Evolutionary conservation across 106 monocot genomes (phyloP), one percentile per base, ranked within the genome.

Genomic region (Narthecium ossifragum): DNA sequence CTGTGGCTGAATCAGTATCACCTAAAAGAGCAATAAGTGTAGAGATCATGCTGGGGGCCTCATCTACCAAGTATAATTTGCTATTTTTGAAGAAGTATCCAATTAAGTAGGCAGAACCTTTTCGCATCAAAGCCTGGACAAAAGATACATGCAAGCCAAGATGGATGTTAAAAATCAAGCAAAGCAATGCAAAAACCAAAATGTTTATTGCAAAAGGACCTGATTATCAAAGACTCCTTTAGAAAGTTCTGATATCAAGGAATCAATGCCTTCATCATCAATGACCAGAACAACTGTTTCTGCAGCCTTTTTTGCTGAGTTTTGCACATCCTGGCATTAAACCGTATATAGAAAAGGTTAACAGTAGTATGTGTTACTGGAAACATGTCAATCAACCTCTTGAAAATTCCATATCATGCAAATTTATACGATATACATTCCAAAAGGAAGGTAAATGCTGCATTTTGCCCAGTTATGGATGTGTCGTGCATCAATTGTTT

Each of bases 31-130:
- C 68, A 55, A 98, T 81, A 22, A 98, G 77, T 6, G 76, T 79
- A 53, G 90, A 77, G 34, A 98, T 81, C 68, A 98, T 81, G 28
- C 71, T 51, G 4, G 84, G 53, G 24, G 84, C 87, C 63, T 98
- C 84, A 72, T 98, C 96, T 38, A 73, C 76, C 76, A 98, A 77
- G 84, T 91, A 75, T 18, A 91, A 58, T 69, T 84, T 90, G 71
- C 90, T 98, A 32, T 98, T 81, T 69, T 75, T 87, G 62, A 98
- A 98, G 26, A 98, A 75, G 61, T 90, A 87, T 46, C 96, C 96
- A 68, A 98, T 91, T 17, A 98, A 61, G 41, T 98, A 91, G 25
- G 73, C 64, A 56, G 86, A 87, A 39, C 96, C 96, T n/a, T 81
- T 73, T 72, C 90, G 75, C 79, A 91, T 81, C 18, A 81, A 66